Evolutionary conservation across 768 basidiomycete genomes (phyloP).

Genomic region (Lentinula edodes): DNA sequence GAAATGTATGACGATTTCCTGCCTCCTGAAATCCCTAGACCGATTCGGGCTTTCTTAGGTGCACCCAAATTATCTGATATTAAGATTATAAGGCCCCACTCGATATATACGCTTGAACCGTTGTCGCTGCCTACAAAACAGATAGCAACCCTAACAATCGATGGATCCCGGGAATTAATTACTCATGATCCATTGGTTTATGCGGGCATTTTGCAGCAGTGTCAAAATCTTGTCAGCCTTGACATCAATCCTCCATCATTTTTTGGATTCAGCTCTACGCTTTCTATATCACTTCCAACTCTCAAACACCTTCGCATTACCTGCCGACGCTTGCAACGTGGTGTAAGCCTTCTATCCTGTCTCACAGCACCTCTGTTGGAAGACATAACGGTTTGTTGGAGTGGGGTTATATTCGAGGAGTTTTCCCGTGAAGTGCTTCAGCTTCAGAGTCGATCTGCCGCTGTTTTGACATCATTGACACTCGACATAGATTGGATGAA

Average conservation of each 20-base stretch:
- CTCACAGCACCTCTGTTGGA: neutral
- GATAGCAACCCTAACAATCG: too few relatives aligned
- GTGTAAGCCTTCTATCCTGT: too few relatives aligned
- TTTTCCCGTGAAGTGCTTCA: neutral
- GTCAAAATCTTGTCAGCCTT: neutral
- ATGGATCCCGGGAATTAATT: neutral
- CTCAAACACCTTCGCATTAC: too few relatives aligned
- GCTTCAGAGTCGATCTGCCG: neutral
- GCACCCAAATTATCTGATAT: too few relatives aligned
- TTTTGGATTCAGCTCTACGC: neutral
- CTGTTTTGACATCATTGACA: neutral
- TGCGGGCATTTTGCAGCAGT: neutral
- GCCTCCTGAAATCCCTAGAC: too few relatives aligned
- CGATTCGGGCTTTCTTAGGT: too few relatives aligned
- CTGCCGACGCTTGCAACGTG: too few relatives aligned
- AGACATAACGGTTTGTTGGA: neutral
- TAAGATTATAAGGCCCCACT: too few relatives aligned
- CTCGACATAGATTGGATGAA: neutral
- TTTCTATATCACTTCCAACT: too few relatives aligned
- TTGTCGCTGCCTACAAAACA: too few relatives aligned
- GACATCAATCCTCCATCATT: neutral
- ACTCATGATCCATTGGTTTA: neutral
- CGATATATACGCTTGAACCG: too few relatives aligned
- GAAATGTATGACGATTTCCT: too few relatives aligned
- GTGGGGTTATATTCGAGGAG: neutral